phyloP scores from a whole-genome alignment of 108 stramenopile genomes.

The Fistulifera pelliculosa region DNA sequence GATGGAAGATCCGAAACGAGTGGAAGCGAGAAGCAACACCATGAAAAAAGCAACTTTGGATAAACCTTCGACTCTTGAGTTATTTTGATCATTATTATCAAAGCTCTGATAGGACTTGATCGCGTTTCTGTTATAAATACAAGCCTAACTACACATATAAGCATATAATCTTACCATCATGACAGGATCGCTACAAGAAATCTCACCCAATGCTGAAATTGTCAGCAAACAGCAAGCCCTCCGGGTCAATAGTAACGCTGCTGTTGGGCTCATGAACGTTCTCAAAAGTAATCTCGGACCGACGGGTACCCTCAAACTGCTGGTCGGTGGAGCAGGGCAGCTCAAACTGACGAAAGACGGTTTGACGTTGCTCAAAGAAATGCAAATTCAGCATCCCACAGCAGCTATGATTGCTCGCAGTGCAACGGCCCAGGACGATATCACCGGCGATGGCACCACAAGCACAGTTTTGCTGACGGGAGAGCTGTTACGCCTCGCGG shows the following conservation, averaged over 20 bases:
- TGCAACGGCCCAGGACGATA: constrained; percentile 94
- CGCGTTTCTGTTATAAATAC: too few species aligned
- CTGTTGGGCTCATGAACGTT: constrained; percentile 85
- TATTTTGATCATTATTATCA: too few species aligned
- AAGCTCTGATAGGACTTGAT: too few species aligned
- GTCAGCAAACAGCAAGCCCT: constrained; percentile 85
- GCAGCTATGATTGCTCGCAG: constrained; percentile 97
- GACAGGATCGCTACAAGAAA: constrained; percentile 12
- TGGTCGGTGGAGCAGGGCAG: constrained; percentile 98
- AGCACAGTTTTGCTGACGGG: constrained; percentile 93
- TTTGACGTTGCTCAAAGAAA: constrained; percentile 95
- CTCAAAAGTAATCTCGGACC: constrained; percentile 94
- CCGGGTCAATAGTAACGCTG: constrained; percentile 93
- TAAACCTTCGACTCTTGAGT: too few species aligned
- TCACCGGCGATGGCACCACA: constrained; percentile 97
- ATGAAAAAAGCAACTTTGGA: too few species aligned
- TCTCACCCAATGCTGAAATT: constrained; percentile 92
- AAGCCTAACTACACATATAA: too few species aligned
- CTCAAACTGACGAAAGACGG: constrained; percentile 99
- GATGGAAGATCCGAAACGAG: too few species aligned
- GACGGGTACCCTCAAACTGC: constrained; percentile 96
- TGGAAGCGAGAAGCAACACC: too few species aligned
- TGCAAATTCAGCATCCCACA: constrained; percentile 99
- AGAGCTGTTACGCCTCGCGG: constrained; percentile 93
- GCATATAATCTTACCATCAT: too few species aligned